Conservation (phyloP, 2,329 filamentous ascomycete species). For the Endothia cerciana region DNA sequence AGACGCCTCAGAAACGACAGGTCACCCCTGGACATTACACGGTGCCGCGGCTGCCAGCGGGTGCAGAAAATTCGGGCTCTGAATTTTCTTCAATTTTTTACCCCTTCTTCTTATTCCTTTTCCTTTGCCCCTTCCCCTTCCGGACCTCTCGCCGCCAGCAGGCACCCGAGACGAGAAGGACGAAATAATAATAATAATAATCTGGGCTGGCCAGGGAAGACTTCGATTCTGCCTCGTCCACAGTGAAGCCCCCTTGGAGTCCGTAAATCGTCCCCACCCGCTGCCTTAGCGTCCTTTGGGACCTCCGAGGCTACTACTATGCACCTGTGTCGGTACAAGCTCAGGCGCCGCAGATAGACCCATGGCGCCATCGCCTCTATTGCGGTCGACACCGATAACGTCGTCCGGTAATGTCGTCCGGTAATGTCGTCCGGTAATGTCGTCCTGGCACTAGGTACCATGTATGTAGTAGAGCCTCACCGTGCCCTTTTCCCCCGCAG, state of each 20-base stretch:
- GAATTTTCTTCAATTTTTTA: background rate
- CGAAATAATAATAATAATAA: too few relatives aligned
- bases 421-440: too few relatives aligned
- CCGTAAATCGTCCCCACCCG: background rate
- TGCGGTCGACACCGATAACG: too few relatives aligned
- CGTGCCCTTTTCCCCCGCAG: background rate
- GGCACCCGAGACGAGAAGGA: background rate
- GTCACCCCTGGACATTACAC: background rate
- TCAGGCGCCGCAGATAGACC: background rate
- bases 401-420: too few relatives aligned
- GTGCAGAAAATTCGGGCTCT: conserved; percentile 2
- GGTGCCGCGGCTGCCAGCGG: conserved; percentile 13
- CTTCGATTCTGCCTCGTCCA: too few relatives aligned
- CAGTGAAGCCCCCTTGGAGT: background rate
- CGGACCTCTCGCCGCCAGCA: background rate
- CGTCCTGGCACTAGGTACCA: too few relatives aligned
- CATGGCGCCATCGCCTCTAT: background rate
- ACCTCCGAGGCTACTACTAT: background rate
- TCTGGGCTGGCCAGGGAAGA: background rate
- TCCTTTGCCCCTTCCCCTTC: background rate
- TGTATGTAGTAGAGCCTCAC: background rate
- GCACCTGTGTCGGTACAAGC: too few relatives aligned
- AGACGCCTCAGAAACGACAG: conserved; percentile 2
- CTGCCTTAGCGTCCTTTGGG: background rate
- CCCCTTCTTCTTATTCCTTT: background rate